Percentiles rank a stretch among this genome's conserved stretches.
phyloP scores from a whole-genome alignment of 2,329 filamentous ascomycete species.

The Monilinia vaccinii-corymbosi region DNA sequence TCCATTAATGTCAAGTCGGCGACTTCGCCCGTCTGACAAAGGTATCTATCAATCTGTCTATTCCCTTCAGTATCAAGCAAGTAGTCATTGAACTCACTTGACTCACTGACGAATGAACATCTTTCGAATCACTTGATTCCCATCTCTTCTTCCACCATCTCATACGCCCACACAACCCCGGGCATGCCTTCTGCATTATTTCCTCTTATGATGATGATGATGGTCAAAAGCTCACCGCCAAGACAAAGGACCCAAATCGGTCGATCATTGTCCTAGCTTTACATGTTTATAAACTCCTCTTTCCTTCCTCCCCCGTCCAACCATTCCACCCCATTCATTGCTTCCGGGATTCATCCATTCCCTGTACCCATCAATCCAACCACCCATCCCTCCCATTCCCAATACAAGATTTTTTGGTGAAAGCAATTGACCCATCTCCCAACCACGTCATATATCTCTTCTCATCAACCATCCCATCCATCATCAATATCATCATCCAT shows the following conservation, averaged over 20 bases:
- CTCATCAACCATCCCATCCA: constrained; percentile 1
- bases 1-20: constrained; percentile 6
- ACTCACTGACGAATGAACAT: not conserved
- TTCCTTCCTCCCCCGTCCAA: not conserved
- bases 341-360: constrained; percentile 11
- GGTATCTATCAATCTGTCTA: constrained; percentile 7
- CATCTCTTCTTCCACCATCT: not conserved
- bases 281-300: constrained; percentile 5
- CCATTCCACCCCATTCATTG: not conserved
- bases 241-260: constrained; percentile 19
- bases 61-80: not conserved
- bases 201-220: constrained; percentile 3
- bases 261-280: constrained; percentile 14
- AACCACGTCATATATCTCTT: not conserved
- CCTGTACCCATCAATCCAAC: constrained; percentile 1
- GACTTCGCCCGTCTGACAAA: constrained; percentile 5
- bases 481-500: constrained; percentile 3
- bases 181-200: constrained; percentile 4
- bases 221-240: constrained; percentile 6
- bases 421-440: constrained; percentile 6
- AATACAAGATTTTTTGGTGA: constrained; percentile 17
- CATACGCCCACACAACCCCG: not conserved
- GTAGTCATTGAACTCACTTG: not conserved
- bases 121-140: constrained; percentile 11
- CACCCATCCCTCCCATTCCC: not conserved